A percentile compares a stretch with the other conserved stretches of the same genome.
Evolutionary conservation across 768 basidiomycete genomes (phyloP).

Genomic region (Roridomyces roridus): DNA sequence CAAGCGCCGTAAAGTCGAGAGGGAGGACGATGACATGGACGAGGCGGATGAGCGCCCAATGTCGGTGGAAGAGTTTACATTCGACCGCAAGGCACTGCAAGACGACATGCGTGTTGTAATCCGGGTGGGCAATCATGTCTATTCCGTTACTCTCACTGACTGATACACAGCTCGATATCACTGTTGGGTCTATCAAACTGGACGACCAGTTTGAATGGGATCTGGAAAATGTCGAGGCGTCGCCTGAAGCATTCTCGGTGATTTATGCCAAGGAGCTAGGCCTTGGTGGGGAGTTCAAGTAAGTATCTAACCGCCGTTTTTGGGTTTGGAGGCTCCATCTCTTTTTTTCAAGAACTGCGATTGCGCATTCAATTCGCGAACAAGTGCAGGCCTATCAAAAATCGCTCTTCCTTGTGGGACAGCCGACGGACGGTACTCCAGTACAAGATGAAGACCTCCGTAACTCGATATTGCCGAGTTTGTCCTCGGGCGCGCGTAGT

Average conservation of each 20-base stretch:
- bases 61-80: slow-evolving; percentile 64
- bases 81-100: slow-evolving; percentile 67
- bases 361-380: slow-evolving; percentile 94
- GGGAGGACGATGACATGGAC: slow-evolving; percentile 11
- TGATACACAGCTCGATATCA: slow-evolving; percentile 82
- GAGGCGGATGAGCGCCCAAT: slow-evolving; percentile 53
- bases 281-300: slow-evolving; percentile 92
- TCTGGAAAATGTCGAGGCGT: slow-evolving; percentile 75
- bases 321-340: neutral
- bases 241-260: slow-evolving; percentile 93
- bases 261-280: slow-evolving; percentile 88
- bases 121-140: slow-evolving; percentile 63
- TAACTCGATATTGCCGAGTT: slow-evolving; percentile 83
- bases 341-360: slow-evolving; percentile 72
- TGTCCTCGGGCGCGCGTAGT: slow-evolving; percentile 74
- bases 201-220: slow-evolving; percentile 99
- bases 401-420: slow-evolving; percentile 88
- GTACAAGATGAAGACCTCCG: slow-evolving; percentile 92
- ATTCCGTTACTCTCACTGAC: neutral
- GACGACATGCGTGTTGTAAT: slow-evolving; percentile 94
- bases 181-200: slow-evolving; percentile 89
- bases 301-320: slow-evolving; percentile 34
- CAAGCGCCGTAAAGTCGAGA: slow-evolving; percentile 49
- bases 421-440: slow-evolving; percentile 78
- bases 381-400: slow-evolving; percentile 93